Evolutionary conservation across 352 stramenopile genomes (phyloP), one percentile per base, ranked within the genome.

Genomic region (Phytopythium kandeliae): DNA sequence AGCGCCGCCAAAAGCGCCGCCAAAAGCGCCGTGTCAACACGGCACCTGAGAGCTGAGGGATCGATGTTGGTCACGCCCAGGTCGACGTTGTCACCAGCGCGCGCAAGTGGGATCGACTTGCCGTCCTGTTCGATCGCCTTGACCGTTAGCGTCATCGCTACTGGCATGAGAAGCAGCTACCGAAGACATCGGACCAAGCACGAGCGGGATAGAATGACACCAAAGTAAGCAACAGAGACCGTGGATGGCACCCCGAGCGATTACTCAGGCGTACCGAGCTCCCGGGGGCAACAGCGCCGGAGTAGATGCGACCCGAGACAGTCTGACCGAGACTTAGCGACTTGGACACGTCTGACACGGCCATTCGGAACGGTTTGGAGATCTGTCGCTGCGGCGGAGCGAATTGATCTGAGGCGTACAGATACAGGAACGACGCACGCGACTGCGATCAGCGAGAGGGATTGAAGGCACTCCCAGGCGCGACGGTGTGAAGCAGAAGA

Each of bases 301-400:
- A 71, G 30, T 94, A 92, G n/a, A 94, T 71, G n/a, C 84, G 80
- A 33, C 84, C 84, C n/a, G 80, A 89, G 46, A 94, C 74, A 2
- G 77, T 91, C 46, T 85, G 76, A 0, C 84, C 84, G 0, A 94
- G 49, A 42, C 77, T 86, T 73, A 92, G 89, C 0, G 83, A 92
- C 63, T 88, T 92, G 49, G 80, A 91, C 10, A 95, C 80, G 47
- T 95, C 84, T 1, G 84, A 90, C 12, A 95, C 69, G 16, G 71
- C 74, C 81, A 95, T 92, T 28, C 84, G 84, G 65, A 95, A 92
- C 1, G 81, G 74, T 58, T 94, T 94, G 26, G 73, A 57, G 58
- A 92, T 89, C 53, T 89, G 79, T 0, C 83, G 76, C 57, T 85
- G 76, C 19, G 84, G 82, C 22, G 84, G 74, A 21, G 78, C 55